A percentile compares a stretch with the other conserved stretches of the same genome.
These are phyloP conservation scores for Lentinula novae-zelandiae DNA, from an alignment of 1,284 basidiomycete species.

Conservation along the genomic window DNA sequence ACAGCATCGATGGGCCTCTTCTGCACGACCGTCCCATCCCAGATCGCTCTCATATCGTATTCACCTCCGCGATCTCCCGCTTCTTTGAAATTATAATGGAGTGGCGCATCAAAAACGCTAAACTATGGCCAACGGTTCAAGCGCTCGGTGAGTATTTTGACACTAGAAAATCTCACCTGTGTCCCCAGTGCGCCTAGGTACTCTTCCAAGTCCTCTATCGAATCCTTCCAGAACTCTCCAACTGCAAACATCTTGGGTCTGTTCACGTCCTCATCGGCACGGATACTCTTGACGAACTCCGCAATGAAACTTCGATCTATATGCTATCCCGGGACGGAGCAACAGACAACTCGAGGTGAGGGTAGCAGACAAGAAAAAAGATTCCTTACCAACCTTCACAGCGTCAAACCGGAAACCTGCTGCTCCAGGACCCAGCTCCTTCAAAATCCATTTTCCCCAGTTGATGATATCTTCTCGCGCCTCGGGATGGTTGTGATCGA, in stretches of 20 bases:
- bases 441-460: conserved; percentile 52
- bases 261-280: conserved; percentile 30
- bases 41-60: conserved; percentile 50
- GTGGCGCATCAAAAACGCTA: conserved; percentile 50
- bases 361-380: background rate
- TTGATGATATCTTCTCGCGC: conserved; percentile 35
- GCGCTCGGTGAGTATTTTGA: background rate
- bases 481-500: conserved; percentile 51
- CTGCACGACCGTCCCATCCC: conserved; percentile 52
- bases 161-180: conserved; percentile 14
- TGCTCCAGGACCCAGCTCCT: conserved; percentile 38
- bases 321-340: conserved; percentile 22
- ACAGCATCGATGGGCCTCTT: conserved; percentile 52
- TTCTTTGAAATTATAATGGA: conserved; percentile 54
- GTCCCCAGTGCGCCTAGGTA: conserved; percentile 34
- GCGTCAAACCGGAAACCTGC: conserved; percentile 50
- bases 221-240: conserved; percentile 51
- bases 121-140: conserved; percentile 25
- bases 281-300: conserved; percentile 48
- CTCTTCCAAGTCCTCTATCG: conserved; percentile 32
- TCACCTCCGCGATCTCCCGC: conserved; percentile 41
- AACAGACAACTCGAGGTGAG: background rate
- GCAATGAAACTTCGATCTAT: conserved; percentile 41
- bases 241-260: conserved; percentile 42
- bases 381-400: conserved; percentile 27